Conservation (phyloP, 805 yeast species). For the Barnettozyma siamensis region DNA sequence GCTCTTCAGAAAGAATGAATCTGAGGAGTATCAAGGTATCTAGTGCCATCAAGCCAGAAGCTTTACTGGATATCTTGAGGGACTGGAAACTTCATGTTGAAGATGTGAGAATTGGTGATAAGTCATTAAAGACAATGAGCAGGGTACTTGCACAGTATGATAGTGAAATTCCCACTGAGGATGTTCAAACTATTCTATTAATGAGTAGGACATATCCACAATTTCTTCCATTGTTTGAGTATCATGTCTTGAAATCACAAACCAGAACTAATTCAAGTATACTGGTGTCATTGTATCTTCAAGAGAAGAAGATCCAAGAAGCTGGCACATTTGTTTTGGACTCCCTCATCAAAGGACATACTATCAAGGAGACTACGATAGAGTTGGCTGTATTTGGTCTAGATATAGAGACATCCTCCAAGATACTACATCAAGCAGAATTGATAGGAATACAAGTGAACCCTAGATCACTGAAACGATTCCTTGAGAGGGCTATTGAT, state of each 20-base stretch:
- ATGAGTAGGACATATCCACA: neutral
- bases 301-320: slow-evolving; percentile 2
- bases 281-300: slow-evolving; percentile 10
- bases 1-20: neutral
- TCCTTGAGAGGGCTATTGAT: slow-evolving; percentile 11
- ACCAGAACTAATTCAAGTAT: slow-evolving; percentile 2
- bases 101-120: neutral
- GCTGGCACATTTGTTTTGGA: slow-evolving; percentile 8
- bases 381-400: slow-evolving; percentile 15
- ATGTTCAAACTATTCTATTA: neutral
- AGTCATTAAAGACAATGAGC: neutral
- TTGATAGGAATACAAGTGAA: slow-evolving; percentile 5
- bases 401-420: slow-evolving; percentile 7
- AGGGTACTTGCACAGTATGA: neutral
- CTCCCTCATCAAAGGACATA: neutral
- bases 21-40: neutral
- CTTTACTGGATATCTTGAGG: neutral
- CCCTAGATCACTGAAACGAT: slow-evolving; percentile 12
- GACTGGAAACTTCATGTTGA: neutral
- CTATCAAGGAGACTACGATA: slow-evolving; percentile 4
- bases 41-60: no score
- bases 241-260: neutral
- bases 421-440: slow-evolving; percentile 4
- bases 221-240: neutral
- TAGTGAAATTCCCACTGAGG: neutral